Evolutionary conservation across 352 stramenopile genomes (phyloP).

Genomic region (Saprolegnia parasitica): DNA sequence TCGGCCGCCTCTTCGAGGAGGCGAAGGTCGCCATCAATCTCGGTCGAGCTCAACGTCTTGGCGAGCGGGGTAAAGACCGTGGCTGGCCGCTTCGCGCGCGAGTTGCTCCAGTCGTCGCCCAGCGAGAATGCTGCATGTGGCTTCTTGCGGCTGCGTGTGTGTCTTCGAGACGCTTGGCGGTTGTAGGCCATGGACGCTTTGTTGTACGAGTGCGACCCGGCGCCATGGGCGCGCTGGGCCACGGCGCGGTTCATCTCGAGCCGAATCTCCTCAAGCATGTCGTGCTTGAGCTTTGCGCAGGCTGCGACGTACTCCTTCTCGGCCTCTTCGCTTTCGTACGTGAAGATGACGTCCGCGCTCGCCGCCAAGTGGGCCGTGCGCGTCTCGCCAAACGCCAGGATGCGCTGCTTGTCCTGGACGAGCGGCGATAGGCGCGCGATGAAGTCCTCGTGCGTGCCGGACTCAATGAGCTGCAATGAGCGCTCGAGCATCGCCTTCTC

Average conservation of each 20-base stretch:
- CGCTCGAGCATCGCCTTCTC: constrained; percentile 51
- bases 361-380: constrained; percentile 53
- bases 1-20: constrained; percentile 5
- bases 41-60: constrained; percentile 7
- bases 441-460: constrained; percentile 71
- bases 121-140: constrained; percentile 7
- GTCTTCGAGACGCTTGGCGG: constrained; percentile 18
- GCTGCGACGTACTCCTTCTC: constrained; percentile 67
- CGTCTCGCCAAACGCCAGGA: constrained; percentile 42
- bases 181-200: constrained; percentile 15
- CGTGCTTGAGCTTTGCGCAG: constrained; percentile 72
- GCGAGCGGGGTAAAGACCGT: constrained; percentile 23
- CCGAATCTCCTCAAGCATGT: constrained; percentile 84
- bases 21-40: constrained; percentile 13
- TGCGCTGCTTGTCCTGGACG: constrained; percentile 42
- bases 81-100: constrained; percentile 14
- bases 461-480: constrained; percentile 35
- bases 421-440: constrained; percentile 41
- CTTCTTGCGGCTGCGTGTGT: constrained; percentile 26
- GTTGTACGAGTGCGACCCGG: constrained; percentile 26
- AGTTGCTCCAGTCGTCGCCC: constrained; percentile 16
- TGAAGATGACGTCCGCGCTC: constrained; percentile 62
- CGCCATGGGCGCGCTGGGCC: constrained; percentile 61
- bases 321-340: constrained; percentile 77
- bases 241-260: constrained; percentile 79